phyloP scores from a whole-genome alignment of 495 filamentous ascomycete genomes.

The Cenococcum geophilum region DNA sequence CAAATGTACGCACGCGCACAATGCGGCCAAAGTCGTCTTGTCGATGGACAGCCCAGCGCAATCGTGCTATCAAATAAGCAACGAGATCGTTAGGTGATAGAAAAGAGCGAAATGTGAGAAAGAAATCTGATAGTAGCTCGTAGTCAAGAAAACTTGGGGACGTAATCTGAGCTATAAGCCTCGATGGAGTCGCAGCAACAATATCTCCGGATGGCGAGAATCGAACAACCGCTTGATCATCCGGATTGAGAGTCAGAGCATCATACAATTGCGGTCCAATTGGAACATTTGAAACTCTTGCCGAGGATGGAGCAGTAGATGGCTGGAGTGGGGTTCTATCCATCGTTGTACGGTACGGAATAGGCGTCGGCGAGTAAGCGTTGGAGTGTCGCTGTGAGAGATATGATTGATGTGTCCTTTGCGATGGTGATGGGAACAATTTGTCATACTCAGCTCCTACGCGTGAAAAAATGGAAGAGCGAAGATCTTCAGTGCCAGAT shows the following conservation, averaged over 20 bases:
- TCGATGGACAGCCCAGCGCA: constrained; percentile 80
- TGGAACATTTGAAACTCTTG: constrained; percentile 23
- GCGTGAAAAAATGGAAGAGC: constrained; percentile 50
- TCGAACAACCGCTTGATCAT: constrained; percentile 77
- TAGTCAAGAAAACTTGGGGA: constrained; percentile 95
- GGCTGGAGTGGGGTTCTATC: constrained; percentile 28
- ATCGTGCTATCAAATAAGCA: constrained; percentile 72
- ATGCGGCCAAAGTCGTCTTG: constrained; percentile 81
- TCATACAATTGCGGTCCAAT: constrained; percentile 58
- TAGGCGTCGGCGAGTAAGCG: constrained; percentile 33
- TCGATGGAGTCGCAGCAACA: constrained; percentile 80
- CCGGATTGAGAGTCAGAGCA: constrained; percentile 60
- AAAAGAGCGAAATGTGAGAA: constrained; percentile 88
- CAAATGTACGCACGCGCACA: constrained; percentile 91
- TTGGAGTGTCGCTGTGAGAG: constrained; percentile 41
- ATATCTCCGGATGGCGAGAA: constrained; percentile 73
- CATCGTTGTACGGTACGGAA: constrained; percentile 26
- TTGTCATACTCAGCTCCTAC: constrained; percentile 39
- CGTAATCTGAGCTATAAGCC: constrained; percentile 95
- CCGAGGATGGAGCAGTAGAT: constrained; percentile 24
- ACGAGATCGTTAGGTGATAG: constrained; percentile 69
- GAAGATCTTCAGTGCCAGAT: constrained; percentile 49
- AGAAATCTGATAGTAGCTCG: constrained; percentile 95
- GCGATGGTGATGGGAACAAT: constrained; percentile 42
- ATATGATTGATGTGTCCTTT: constrained; percentile 34